Evolutionary conservation across 2,329 filamentous ascomycete genomes (phyloP), one percentile per base, ranked within the genome.

Genomic region (Monosporascus ibericus): DNA sequence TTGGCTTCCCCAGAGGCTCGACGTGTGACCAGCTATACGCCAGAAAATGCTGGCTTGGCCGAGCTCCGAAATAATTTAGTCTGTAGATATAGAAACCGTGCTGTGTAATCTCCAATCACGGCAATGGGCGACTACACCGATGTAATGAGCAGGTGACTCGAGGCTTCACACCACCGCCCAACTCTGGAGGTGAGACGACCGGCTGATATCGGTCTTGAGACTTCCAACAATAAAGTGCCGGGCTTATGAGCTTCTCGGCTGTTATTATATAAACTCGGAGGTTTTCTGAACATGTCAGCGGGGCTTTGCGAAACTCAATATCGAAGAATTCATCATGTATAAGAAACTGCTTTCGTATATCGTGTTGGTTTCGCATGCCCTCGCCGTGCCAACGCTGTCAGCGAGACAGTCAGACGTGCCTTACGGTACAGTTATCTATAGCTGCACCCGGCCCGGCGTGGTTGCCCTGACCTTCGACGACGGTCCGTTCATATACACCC

Each of bases 381-480:
- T 46, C 14, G 42, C 42, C 22, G 24, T 27, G 11, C 42, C 42
- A 6, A 27, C 34, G 14, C 8, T 53, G 11, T 42, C 44, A 51
- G 17, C 44, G n/a, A 42, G 52, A 22, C 52, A 54, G 34, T 51
- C 48, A 5, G 25, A 20, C 20, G 50, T 55, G n/a, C 49, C 52
- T 6, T 37, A 50, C 15, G 55, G 55, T 34, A 38, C 50, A 6
- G 48, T 51, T 18, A 55, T 57, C 22, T 47, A 47, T 3, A 42
- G 20, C n/a, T 65, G 63, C 47, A 59, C 49, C 2, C 36, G 42
- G 3, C 49, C 51, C 6, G 58, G 58, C 3, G 50, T 51, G 8
- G 52, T 65, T 44, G 63, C 63, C 24, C 51, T 65, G 20, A 63
- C 63, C 14, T 65, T 61, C 46, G 63, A 65, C 36, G 63, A 65